Conservation (phyloP, 2,329 filamentous ascomycete genomes). For the Xylaria arbuscula region DNA sequence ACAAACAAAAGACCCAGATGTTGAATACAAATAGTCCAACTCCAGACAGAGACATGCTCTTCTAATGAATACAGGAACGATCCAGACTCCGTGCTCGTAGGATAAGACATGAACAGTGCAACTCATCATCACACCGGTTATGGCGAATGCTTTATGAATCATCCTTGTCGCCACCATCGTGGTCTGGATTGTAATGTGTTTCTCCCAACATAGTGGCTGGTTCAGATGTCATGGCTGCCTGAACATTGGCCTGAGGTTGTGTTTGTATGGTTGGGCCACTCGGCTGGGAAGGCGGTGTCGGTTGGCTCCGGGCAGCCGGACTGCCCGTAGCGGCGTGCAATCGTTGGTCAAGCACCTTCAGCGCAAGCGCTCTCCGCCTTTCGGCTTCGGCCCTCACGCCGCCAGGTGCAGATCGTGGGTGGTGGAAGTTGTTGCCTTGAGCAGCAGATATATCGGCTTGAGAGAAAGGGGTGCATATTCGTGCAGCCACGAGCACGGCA, state of each 20-base stretch:
- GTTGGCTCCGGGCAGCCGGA: slow-evolving; percentile 55
- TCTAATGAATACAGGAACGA: slow-evolving; percentile 43
- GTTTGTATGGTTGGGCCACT: slow-evolving; percentile 67
- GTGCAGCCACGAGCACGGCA: slow-evolving; percentile 76
- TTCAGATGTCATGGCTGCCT: slow-evolving; percentile 68
- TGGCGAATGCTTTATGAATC: slow-evolving; percentile 39
- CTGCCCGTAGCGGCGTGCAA: slow-evolving; percentile 81
- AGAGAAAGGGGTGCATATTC: slow-evolving; percentile 86
- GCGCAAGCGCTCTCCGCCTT: slow-evolving; percentile 84
- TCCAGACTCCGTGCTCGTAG: slow-evolving; percentile 36
- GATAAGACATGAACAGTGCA: slow-evolving; percentile 22
- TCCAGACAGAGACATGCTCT: slow-evolving; percentile 43
- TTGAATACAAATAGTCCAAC: slow-evolving; percentile 41
- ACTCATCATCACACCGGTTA: slow-evolving; percentile 20
- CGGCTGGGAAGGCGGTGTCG: slow-evolving; percentile 57
- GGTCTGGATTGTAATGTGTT: slow-evolving; percentile 76
- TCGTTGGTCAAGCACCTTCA: slow-evolving; percentile 92
- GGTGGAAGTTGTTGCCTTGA: slow-evolving; percentile 71
- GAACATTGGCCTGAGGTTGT: slow-evolving; percentile 66
- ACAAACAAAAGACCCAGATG: slow-evolving; percentile 23
- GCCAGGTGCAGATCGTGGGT: slow-evolving; percentile 65
- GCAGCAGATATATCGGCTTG: slow-evolving; percentile 81
- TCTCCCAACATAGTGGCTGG: slow-evolving; percentile 71
- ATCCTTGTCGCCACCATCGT: slow-evolving; percentile 57
- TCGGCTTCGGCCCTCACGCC: slow-evolving; percentile 91